A percentile compares a stretch with the other conserved stretches of the same genome.
These are phyloP conservation scores for Gossypium ekmanianum DNA, from an alignment of 345 rosid species.

Conservation along the genomic window DNA sequence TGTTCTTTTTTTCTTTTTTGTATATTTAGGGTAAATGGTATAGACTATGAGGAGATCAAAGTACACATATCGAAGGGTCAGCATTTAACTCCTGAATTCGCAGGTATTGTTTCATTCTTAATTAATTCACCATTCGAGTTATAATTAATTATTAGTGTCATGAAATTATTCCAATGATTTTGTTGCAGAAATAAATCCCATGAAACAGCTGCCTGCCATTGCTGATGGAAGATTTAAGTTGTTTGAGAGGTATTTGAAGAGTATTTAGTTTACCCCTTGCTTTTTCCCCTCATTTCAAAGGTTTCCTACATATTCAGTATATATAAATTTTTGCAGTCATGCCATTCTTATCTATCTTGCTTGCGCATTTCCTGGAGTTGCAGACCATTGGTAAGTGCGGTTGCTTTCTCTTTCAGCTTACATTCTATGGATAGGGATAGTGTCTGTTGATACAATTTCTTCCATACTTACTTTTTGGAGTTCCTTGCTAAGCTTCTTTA, in stretches of 20 bases:
- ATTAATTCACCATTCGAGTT: neutral
- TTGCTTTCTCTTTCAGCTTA: neutral
- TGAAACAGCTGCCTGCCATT: slow-evolving; percentile 66
- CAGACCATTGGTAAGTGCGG: slow-evolving; percentile 68
- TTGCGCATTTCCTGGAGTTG: slow-evolving; percentile 70
- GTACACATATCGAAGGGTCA: slow-evolving; percentile 48
- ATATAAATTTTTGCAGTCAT: slow-evolving; percentile 48
- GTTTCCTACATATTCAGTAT: neutral
- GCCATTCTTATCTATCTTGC: slow-evolving; percentile 79
- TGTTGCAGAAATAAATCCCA: slow-evolving; percentile 65
- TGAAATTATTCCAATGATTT: neutral
- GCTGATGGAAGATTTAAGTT: slow-evolving; percentile 78
- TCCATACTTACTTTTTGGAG: neutral
- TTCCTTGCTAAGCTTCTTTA: neutral
- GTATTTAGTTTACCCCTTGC: neutral
- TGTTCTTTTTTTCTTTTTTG: neutral
- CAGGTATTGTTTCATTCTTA: slow-evolving; percentile 33
- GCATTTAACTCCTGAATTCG: slow-evolving; percentile 59
- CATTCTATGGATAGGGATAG: neutral
- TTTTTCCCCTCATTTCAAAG: neutral
- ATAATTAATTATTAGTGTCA: neutral
- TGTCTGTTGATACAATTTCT: neutral
- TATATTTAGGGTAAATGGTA: slow-evolving; percentile 48
- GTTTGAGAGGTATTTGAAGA: slow-evolving; percentile 63
- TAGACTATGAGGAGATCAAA: slow-evolving; percentile 72